A percentile compares a stretch with the other conserved stretches of the same genome.
Evolutionary conservation across 768 basidiomycete genomes (phyloP).

Genomic region (Erythrobasidium yunnanense): DNA sequence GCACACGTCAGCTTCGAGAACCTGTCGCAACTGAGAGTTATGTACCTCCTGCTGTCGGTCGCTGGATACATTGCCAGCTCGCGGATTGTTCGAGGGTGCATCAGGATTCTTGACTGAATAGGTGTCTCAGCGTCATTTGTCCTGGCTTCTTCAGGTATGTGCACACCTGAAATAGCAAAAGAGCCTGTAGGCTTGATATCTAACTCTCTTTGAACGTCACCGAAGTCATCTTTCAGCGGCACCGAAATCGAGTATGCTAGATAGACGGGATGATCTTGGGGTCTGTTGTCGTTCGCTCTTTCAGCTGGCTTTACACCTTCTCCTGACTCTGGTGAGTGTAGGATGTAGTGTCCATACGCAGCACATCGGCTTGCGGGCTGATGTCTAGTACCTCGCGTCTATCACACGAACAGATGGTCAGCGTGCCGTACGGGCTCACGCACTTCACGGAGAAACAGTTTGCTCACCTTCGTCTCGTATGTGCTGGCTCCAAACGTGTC

Average conservation of each 20-base stretch:
- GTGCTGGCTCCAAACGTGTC: constrained; percentile 48
- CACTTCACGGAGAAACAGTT: constrained; percentile 37
- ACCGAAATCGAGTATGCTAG: constrained; percentile 34
- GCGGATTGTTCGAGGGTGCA: constrained; percentile 48
- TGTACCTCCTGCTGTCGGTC: constrained; percentile 21
- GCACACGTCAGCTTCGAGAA: constrained; percentile 48
- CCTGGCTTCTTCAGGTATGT: background rate
- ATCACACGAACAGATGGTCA: background rate
- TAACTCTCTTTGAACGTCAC: constrained; percentile 52
- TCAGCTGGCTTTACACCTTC: constrained; percentile 16
- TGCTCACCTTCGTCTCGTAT: constrained; percentile 57
- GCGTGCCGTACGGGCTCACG: no score
- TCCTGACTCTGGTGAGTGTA: constrained; percentile 48
- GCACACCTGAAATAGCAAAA: constrained; percentile 49
- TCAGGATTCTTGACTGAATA: constrained; percentile 51
- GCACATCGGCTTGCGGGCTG: constrained; percentile 50
- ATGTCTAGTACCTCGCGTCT: constrained; percentile 42
- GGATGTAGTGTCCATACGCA: constrained; percentile 53
- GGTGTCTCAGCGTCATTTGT: no score
- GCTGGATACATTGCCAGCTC: constrained; percentile 39
- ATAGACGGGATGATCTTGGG: constrained; percentile 49
- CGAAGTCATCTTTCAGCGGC: constrained; percentile 49
- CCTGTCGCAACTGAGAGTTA: background rate
- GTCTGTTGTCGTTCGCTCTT: constrained; percentile 21
- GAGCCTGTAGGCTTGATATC: constrained; percentile 51